A percentile compares a stretch with the other conserved stretches of the same genome.
Evolutionary conservation across 139 green algal species (phyloP).

Genomic region (Chlorella vulgaris): DNA sequence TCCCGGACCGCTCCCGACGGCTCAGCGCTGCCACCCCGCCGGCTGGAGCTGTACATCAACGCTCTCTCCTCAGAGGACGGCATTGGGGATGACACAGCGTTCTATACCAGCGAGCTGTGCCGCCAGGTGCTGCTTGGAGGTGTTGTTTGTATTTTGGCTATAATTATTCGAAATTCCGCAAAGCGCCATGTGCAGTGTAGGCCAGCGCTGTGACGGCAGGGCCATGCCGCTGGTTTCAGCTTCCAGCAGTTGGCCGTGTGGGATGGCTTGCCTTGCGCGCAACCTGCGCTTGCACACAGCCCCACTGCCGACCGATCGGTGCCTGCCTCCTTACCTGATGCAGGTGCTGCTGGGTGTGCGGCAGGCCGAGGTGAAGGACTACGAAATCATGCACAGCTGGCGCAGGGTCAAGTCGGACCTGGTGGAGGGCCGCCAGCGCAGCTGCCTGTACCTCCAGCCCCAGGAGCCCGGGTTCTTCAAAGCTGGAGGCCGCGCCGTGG

Average conservation of each 20-base stretch:
- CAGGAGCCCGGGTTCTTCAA: constrained; percentile 42
- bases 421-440: constrained; percentile 31
- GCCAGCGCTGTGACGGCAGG: too few relatives aligned
- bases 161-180: too few relatives aligned
- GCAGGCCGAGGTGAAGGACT: constrained; percentile 39
- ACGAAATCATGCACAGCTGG: constrained; percentile 37
- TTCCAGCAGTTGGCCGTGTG: too few relatives aligned
- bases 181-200: too few relatives aligned
- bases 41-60: constrained; percentile 46
- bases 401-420: not conserved
- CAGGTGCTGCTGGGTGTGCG: constrained; percentile 41
- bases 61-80: constrained; percentile 24
- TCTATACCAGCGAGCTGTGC: constrained; percentile 37
- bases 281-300: too few relatives aligned
- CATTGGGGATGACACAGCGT: too few relatives aligned
- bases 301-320: too few relatives aligned
- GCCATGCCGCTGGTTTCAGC: too few relatives aligned
- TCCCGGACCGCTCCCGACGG: constrained; percentile 23
- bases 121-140: not conserved
- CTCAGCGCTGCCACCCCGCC: constrained; percentile 34
- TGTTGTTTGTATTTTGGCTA: not conserved
- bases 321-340: not conserved
- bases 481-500: constrained; percentile 25
- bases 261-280: too few relatives aligned
- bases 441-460: constrained; percentile 40